A percentile compares a stretch with the other conserved stretches of the same genome.
Conservation (phyloP, 2,329 filamentous ascomycete genomes). For the Davidsoniella eucalypti region DNA sequence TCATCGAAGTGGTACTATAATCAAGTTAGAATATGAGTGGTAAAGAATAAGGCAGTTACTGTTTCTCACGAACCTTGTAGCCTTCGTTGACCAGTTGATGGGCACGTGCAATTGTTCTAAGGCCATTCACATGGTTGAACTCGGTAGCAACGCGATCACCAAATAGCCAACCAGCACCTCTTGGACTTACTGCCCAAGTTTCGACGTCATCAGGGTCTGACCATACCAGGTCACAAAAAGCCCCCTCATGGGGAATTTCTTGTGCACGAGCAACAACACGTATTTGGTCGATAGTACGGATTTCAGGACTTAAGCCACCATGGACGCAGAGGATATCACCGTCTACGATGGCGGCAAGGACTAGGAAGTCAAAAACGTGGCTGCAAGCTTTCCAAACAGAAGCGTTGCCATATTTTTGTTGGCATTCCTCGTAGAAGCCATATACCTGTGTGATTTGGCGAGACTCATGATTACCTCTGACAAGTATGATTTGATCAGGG, state of each 20-base stretch:
- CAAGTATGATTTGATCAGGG: conserved; percentile 84
- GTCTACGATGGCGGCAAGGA: conserved; percentile 91
- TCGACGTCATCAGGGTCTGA: conserved; percentile 94
- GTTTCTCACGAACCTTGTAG: conserved; percentile 53
- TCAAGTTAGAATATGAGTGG: conserved; percentile 17
- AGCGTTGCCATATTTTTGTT: conserved; percentile 93
- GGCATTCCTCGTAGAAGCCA: conserved; percentile 97
- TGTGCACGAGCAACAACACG: conserved; percentile 95
- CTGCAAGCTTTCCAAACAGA: conserved; percentile 99
- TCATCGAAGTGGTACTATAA: conserved; percentile 76
- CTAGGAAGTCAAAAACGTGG: conserved; percentile 97
- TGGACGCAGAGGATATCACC: conserved; percentile 98
- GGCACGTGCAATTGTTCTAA: conserved; percentile 90
- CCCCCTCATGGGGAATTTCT: conserved; percentile 95
- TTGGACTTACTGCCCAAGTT: conserved; percentile 85
- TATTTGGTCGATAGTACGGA: conserved; percentile 97
- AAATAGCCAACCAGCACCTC: conserved; percentile 95
- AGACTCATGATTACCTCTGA: conserved; percentile 95
- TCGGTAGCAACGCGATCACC: conserved; percentile 95
- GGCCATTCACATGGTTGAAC: conserved; percentile 90
- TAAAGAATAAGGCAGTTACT: background rate
- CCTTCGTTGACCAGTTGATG: conserved; percentile 97
- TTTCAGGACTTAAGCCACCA: conserved; percentile 74
- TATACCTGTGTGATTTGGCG: conserved; percentile 97
- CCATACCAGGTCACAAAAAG: conserved; percentile 97